These are phyloP conservation scores for Coemansia sp. DNA, from an alignment of 192 early-diverging fungal species.

Conservation along the genomic window DNA sequence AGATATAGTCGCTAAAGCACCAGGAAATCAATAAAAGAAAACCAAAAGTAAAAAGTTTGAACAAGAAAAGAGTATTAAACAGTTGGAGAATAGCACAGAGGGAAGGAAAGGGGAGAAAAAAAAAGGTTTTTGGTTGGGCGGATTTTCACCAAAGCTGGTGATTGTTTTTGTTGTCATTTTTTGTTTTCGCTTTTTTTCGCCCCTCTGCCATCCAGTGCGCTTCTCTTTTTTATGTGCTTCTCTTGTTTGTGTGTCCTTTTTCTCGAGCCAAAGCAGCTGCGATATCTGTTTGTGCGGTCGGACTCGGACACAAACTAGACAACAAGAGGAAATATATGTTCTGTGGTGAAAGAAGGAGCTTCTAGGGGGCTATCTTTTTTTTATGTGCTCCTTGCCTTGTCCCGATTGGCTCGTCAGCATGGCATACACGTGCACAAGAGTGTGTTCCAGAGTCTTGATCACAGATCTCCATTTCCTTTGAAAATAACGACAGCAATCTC, in stretches of 20 bases:
- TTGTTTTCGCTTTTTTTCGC: too few species aligned
- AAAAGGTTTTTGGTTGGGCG: background rate
- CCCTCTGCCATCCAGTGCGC: too few species aligned
- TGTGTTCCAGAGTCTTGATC: too few species aligned
- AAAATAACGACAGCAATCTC: background rate
- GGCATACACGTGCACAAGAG: too few species aligned
- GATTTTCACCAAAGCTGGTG: too few species aligned
- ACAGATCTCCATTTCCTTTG: background rate
- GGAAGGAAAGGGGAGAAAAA: background rate
- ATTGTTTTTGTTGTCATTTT: slow-evolving; percentile 4
- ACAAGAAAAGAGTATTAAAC: slow-evolving; percentile 9
- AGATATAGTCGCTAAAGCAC: background rate
- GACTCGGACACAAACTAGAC: too few species aligned
- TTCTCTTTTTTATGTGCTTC: too few species aligned
- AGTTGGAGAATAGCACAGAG: slow-evolving; percentile 5
- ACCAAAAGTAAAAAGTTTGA: slow-evolving; percentile 4
- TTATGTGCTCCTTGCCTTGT: background rate
- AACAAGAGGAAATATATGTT: too few species aligned
- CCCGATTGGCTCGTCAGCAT: background rate
- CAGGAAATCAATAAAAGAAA: background rate
- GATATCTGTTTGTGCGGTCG: too few species aligned
- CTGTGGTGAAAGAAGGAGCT: too few species aligned
- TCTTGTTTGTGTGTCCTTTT: too few species aligned
- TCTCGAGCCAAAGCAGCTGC: too few species aligned
- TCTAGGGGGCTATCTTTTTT: background rate